phyloP scores from a whole-genome alignment of 768 basidiomycete genomes.

The Saitozyma podzolica region DNA sequence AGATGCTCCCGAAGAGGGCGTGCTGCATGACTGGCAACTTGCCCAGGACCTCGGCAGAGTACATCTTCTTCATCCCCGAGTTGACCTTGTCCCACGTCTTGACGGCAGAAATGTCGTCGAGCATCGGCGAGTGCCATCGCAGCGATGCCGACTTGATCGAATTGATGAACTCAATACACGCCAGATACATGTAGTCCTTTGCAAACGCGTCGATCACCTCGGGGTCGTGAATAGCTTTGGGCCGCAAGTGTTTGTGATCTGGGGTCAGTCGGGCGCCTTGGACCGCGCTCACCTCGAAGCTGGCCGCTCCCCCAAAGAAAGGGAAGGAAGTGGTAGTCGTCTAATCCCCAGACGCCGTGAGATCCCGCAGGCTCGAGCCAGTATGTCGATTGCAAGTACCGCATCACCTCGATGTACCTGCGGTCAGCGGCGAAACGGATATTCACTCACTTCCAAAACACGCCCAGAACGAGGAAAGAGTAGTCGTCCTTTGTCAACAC shows the following conservation, averaged over 20 bases:
- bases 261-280: background rate
- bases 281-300: conserved; percentile 31
- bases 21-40: conserved; percentile 97
- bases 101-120: conserved; percentile 92
- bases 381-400: conserved; percentile 84
- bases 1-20: conserved; percentile 83
- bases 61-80: conserved; percentile 96
- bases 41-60: conserved; percentile 86
- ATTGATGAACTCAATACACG: conserved; percentile 93
- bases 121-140: conserved; percentile 98
- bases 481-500: conserved; percentile 68
- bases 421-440: too few species aligned
- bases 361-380: conserved; percentile 99
- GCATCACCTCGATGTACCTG: conserved; percentile 57
- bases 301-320: conserved; percentile 59
- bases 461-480: conserved; percentile 70
- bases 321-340: conserved; percentile 94
- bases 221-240: conserved; percentile 86
- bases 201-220: conserved; percentile 91
- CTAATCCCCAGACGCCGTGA: conserved; percentile 95
- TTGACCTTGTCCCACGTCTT: conserved; percentile 91
- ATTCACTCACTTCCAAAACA: conserved; percentile 67
- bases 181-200: conserved; percentile 93
- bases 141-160: conserved; percentile 94
- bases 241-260: conserved; percentile 87